Evolutionary conservation across 2,329 filamentous ascomycete genomes (phyloP), one percentile per base, ranked within the genome.

Genomic region (Aspergillus oerlinghausenensis): DNA sequence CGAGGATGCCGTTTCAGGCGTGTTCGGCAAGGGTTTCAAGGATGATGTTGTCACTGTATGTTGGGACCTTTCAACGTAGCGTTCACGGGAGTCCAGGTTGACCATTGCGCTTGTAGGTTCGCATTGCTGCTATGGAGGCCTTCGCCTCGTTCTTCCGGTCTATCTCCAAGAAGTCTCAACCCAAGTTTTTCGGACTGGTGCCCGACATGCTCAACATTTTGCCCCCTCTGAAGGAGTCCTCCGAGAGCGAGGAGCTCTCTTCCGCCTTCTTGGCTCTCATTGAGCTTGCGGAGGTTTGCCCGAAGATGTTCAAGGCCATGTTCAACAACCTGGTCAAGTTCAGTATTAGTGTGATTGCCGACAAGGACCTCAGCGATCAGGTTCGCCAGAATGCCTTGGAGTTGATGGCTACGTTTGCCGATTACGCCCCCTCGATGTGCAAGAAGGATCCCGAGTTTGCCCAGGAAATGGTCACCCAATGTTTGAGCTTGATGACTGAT

Each of bases 401-500:
- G 74, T 83, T 99, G 55, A 96, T 99, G 90, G 92, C 92, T 26
- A 99, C 94, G 0, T 99, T 99, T 73, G 92, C 93, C 63, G 94
- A 99, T 70, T 94, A 93, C 67, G 89, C 91, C 1, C 92, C 94
- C 4, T 88, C 88, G 40, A 93, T 97, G 87, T 97, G 94, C 80
- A 90, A 88, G 71, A 97, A 96, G 73, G 93, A 99, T 70, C 76
- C 86, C n/a, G 88, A 86, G 10, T 99, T 95, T 76, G 94, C 92
- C 2, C 87, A 84, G 59, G 92, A 97, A 63, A 99, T 99, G 94
- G 95, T 99, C 62, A 97, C 92, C 0, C 94, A 99, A 75, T 99
- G 94, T 73, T 79, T 99, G 64, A 97, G 93, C 65, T 78, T 99
- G 65, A 99, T 99, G 94, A 97, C 94, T 3, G 94, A 99, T 71